Evolutionary conservation across 768 basidiomycete species (phyloP).

Genomic region (Leccinum subtestaceum): DNA sequence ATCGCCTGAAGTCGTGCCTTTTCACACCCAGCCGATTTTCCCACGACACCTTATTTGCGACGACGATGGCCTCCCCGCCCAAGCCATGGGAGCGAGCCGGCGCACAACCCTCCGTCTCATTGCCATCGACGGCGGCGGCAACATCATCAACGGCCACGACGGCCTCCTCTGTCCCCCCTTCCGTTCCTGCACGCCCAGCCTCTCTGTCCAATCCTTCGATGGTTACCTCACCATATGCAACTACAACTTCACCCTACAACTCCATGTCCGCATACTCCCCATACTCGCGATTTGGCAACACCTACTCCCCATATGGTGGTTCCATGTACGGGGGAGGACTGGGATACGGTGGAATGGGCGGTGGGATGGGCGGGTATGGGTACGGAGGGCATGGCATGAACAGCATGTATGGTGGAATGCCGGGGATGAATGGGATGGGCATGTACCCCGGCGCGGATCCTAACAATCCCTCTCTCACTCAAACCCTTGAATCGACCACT

Average conservation of each 20-base stretch:
- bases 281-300: conserved; percentile 36
- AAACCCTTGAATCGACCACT: conserved; percentile 85
- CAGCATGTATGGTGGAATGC: conserved; percentile 41
- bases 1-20: neutral
- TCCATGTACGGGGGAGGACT: conserved; percentile 32
- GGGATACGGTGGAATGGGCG: conserved; percentile 43
- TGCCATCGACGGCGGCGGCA: conserved; percentile 20
- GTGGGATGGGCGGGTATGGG: conserved; percentile 31
- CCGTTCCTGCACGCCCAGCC: conserved; percentile 64
- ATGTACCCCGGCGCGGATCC: conserved; percentile 45
- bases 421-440: conserved; percentile 41
- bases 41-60: conserved; percentile 14
- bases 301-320: conserved; percentile 36
- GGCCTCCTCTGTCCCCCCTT: conserved; percentile 35
- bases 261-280: conserved; percentile 49
- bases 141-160: conserved; percentile 20
- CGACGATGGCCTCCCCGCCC: conserved; percentile 75
- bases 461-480: conserved; percentile 66
- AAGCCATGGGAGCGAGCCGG: conserved; percentile 84
- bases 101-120: conserved; percentile 31
- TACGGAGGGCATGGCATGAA: conserved; percentile 51
- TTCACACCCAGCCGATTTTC: conserved; percentile 7
- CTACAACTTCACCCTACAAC: conserved; percentile 40
- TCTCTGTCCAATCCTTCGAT: conserved; percentile 42
- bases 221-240: conserved; percentile 33